Evolutionary conservation across 2,329 filamentous ascomycete genomes (phyloP), one percentile per base, ranked within the genome.

Genomic region (Exophiala bonariae): DNA sequence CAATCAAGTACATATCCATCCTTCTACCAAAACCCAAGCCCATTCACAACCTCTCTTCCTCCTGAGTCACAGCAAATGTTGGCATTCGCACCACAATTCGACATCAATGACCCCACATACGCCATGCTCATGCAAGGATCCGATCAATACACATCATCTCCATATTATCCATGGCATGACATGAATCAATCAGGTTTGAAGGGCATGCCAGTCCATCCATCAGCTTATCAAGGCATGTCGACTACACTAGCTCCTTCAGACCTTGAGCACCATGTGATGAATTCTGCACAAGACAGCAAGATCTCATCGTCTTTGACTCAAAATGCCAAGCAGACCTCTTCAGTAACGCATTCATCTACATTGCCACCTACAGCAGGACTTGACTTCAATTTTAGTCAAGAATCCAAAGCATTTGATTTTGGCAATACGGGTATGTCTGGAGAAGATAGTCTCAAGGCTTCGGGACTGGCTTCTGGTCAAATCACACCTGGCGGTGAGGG

Each of bases 11-110:
- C 17, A 16, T 54, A 48, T 36, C 35, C 51, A n/a, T 49, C 56
- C 8, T 41, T 50, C 16, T 58, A 53, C 55, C 49, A 54, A 37
- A 58, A 61, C 48, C 61, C 65, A 36, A 68, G 67, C 33, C 75
- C 75, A 8, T 66, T 81, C 44, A 75, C 73, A 2, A 71, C 73
- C 32, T 66, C 71, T 3, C 62, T 81, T 17, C 77, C 79, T 17
- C 62, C 72, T 3, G 74, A 81, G 54, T 69, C 76, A 2, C 77
- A 80, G 59, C 74, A 77, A 58, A 64, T 81, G 14, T 64, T 81
- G 4, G 57, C 50, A 7, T 39, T 50, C 14, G 76, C 73, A 13
- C 65, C 68, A 2, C 63, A 65, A 0, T 62, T 78, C 4, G 71
- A 76, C 49, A 63, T 66, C 2, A 70, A 66, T 22, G 72, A 78